Conservation (phyloP, 2,329 filamentous ascomycete genomes). For the Fusarium anguioides region DNA sequence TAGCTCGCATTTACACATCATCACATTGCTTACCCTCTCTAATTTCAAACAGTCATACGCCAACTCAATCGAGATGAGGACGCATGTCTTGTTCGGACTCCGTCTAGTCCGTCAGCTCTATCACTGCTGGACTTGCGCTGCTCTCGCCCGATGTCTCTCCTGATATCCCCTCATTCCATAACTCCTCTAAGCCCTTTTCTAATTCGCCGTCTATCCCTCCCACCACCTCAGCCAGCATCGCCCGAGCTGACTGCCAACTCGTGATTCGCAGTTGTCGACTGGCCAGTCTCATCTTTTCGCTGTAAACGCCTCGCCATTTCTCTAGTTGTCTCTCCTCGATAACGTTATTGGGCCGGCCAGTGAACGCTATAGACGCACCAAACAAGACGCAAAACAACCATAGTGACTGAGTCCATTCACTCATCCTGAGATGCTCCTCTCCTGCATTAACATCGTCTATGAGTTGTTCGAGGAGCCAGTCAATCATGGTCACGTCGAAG, state of each 20-base stretch:
- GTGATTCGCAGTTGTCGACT: conserved; percentile 53
- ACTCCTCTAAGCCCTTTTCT: conserved; percentile 53
- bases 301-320: conserved; percentile 53
- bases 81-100: conserved; percentile 40
- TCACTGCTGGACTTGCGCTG: conserved; percentile 38
- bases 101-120: conserved; percentile 35
- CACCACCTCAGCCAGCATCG: conserved; percentile 52
- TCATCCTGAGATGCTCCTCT: conserved; percentile 54
- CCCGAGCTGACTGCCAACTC: conserved; percentile 54
- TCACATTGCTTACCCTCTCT: conserved; percentile 8
- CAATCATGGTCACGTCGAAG: conserved; percentile 57
- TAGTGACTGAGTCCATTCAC: conserved; percentile 55
- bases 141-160: conserved; percentile 29
- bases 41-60: conserved; percentile 19
- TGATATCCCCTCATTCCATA: conserved; percentile 55
- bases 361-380: conserved; percentile 55
- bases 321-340: conserved; percentile 53
- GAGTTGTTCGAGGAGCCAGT: conserved; percentile 59
- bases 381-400: conserved; percentile 62
- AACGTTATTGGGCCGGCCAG: conserved; percentile 51
- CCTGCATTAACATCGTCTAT: conserved; percentile 57
- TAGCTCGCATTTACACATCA: conserved; percentile 27
- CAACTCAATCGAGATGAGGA: conserved; percentile 7
- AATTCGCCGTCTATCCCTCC: conserved; percentile 56
- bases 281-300: conserved; percentile 55